Base-by-base conservation (phyloP, 2,329 filamentous ascomycete genomes). In the Scolecobasidium constrictum region DNA sequence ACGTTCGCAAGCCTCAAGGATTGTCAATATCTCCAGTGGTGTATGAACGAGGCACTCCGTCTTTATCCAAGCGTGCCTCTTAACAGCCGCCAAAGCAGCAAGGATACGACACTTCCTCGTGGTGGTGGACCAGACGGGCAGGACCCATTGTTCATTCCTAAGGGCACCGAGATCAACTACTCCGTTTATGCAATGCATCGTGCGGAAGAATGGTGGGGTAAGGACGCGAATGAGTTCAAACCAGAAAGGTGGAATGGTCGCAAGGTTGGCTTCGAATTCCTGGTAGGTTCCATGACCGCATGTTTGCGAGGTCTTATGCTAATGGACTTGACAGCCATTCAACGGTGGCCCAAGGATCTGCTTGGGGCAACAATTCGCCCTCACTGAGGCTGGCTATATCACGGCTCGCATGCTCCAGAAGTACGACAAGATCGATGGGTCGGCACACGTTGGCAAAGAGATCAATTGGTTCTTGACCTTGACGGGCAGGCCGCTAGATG, bases 121-220 rank as follows among this genome's bases (percentile, higher is more conserved):
- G 44, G 44, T 22, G 42, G 44, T 19, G 44, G 44, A 1, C 40
- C 44, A 4, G 16, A 39, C 16, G 44, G 44, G 12, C 9, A 19
- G 5, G 16, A 17, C 2, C 44, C 44, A 3, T 1, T 46, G 2
- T 37, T 39, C 15, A n/a, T 45, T 6, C 44, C 18, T 9, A 81
- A 83, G 57, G 76, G 80, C 53, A 78, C 77, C 1, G 60, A 72
- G 4, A 66, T 92, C 47, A 67, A 63, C 36, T 92, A 86, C 66
- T 78, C 71, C 37, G 70, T 81, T 0, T 71, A 86, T 43, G 62
- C 75, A 4, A 83, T 90, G 81, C 84, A 92, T 55, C 77, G 84
- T 2, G 75, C 82, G 12, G 58, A 56, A 31, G 69, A 73, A 23
- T 54, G 66, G 42, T 73, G 62, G 55, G 68, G 68, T 2, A 40